Evolutionary conservation across 2,329 filamentous ascomycete genomes (phyloP).

Genomic region (Dactylellina leptospora): DNA sequence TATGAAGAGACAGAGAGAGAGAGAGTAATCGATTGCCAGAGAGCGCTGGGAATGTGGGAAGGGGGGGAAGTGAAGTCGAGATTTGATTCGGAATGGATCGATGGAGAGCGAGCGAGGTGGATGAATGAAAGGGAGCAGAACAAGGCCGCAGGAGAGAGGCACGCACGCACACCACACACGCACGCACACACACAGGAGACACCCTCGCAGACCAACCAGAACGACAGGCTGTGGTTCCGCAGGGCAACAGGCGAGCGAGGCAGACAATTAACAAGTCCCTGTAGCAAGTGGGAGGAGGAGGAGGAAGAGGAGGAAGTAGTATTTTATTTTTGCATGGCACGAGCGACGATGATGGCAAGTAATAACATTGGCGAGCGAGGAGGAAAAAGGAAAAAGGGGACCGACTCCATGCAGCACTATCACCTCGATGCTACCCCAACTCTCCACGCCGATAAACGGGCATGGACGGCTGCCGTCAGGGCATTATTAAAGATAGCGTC

Average conservation of each 20-base stretch:
- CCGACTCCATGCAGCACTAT: neutral
- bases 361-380: neutral
- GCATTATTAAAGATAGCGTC: neutral
- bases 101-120: neutral
- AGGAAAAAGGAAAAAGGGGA: neutral
- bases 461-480: neutral
- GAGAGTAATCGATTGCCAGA: neutral
- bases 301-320: neutral
- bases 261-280: too few species aligned
- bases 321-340: neutral
- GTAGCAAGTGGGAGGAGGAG: neutral
- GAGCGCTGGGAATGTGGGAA: neutral
- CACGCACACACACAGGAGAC: too few species aligned
- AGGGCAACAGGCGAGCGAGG: too few species aligned
- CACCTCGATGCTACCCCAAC: conserved; percentile 12
- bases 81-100: neutral
- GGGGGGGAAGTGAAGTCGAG: too few species aligned
- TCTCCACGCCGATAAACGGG: too few species aligned
- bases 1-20: neutral
- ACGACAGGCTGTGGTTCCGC: too few species aligned
- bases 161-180: too few species aligned
- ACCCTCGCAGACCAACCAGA: too few species aligned
- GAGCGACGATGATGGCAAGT: neutral
- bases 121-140: neutral
- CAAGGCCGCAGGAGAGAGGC: too few species aligned